Base-by-base conservation (phyloP, 148 eudicot genomes). In the Camellia granthamiana region DNA sequence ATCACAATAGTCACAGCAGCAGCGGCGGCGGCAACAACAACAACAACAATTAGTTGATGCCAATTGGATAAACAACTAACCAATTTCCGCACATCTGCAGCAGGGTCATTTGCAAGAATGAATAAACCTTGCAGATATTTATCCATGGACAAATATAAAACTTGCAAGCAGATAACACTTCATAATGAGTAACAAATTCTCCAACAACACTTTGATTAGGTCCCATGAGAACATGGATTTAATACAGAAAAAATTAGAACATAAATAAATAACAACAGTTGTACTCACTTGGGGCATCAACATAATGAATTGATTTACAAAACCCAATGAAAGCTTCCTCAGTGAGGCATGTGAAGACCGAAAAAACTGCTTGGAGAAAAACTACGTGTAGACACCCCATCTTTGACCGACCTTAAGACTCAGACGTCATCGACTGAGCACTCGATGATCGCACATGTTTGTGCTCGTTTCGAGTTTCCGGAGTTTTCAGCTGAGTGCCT, bases 241-340 rank as follows among this genome's bases (percentile, higher is more conserved):
- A 15, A 13, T 41, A 52, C 60, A 7, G 52, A 16, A 7, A 80
- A 46, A n/a, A 30, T 3, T 15, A 68, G 19, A 67, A 13, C 74
- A 19, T 41, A 64, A 62, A 23, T 3, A 41, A 6, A 69, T 23
- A 60, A 68, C 65, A 74, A 13, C 16, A 83, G 38, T 19, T 54
- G 66, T 54, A 90, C 97, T 89, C 84, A 96, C 99, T 79, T 89
- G 79, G 51, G 99, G 99, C 99, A 96, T 92, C 81, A 96, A 81
- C 99, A 96, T 92, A 63, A 96, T 91, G 85, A 87, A 96, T 81
- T 96, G 99, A 86, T 96, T 94, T 59, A 96, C 98, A 69, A 92
- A 92, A 84, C 85, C 87, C 87, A 96, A 79, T 18, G 99, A 89
- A 74, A 92, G 94, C 88, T 94, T 96, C 89, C 98, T 89, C 68